These are phyloP conservation scores for Dendrobium chrysotoxum DNA, from an alignment of 106 monocot genomes.

Conservation along the genomic window DNA sequence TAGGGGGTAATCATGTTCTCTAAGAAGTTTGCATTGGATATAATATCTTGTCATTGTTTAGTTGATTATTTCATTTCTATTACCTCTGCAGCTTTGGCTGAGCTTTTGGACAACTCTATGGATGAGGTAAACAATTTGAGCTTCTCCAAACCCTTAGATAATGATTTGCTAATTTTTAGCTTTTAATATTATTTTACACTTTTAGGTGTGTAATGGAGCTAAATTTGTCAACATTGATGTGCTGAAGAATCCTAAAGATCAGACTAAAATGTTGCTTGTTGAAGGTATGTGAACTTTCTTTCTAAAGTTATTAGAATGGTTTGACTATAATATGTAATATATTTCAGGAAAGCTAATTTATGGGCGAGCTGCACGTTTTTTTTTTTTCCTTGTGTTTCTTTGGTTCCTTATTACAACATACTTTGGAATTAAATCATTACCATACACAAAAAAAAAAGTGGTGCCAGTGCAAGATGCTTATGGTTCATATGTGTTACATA, in stretches of 20 bases:
- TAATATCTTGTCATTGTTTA: background rate
- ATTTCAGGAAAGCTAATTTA: background rate
- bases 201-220: constrained; percentile 78
- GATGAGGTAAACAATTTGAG: constrained; percentile 51
- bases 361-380: background rate
- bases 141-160: background rate
- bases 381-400: background rate
- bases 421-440: background rate
- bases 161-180: background rate
- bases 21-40: background rate
- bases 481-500: too few species aligned
- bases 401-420: background rate
- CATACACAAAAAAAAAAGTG: too few species aligned
- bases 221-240: constrained; percentile 84
- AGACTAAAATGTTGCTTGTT: constrained; percentile 60
- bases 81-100: constrained; percentile 70
- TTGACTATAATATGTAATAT: background rate
- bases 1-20: constrained; percentile 54
- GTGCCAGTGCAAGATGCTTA: too few species aligned
- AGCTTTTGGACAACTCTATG: constrained; percentile 82
- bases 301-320: background rate
- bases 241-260: constrained; percentile 53
- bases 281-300: constrained; percentile 47
- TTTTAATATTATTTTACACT: background rate
- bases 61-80: background rate